Percentiles rank a stretch among this genome's conserved stretches.
These are phyloP conservation scores for Tolypocladium guangdongense DNA, from an alignment of 2,329 filamentous ascomycete species.

Conservation along the genomic window DNA sequence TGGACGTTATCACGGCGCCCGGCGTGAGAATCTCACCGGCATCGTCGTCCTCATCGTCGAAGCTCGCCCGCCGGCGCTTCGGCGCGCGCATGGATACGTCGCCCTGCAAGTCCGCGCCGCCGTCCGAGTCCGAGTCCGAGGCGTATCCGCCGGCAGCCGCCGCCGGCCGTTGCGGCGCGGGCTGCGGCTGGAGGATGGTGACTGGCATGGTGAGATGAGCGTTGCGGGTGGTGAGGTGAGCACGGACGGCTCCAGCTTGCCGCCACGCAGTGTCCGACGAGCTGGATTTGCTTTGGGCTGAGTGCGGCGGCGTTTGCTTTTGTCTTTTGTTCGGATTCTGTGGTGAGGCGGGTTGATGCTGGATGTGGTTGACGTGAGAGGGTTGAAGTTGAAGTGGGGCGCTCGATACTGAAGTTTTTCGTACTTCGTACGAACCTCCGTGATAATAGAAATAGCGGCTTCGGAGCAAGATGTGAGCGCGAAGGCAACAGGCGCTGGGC, in stretches of 20 bases:
- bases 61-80: conserved; percentile 24
- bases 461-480: neutral
- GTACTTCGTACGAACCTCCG: no score
- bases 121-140: conserved; percentile 32
- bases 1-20: conserved; percentile 76
- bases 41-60: conserved; percentile 11
- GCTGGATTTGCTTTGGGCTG: neutral
- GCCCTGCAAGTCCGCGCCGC: conserved; percentile 33
- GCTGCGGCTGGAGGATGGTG: conserved; percentile 33
- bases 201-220: conserved; percentile 29
- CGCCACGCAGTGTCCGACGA: neutral
- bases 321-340: neutral
- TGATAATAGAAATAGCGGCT: no score
- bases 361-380: conserved; percentile 2
- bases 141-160: conserved; percentile 10
- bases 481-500: neutral
- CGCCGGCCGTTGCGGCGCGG: conserved; percentile 14
- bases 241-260: neutral
- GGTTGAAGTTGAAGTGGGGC: conserved; percentile 18
- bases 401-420: conserved; percentile 15
- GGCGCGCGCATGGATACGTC: conserved; percentile 33
- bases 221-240: neutral
- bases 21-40: conserved; percentile 64
- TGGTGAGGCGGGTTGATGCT: neutral
- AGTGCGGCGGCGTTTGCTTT: neutral